A percentile compares a stretch with the other conserved stretches of the same genome.
Conservation (phyloP, 2,329 filamentous ascomycete species). For the Fusarium sp. region DNA sequence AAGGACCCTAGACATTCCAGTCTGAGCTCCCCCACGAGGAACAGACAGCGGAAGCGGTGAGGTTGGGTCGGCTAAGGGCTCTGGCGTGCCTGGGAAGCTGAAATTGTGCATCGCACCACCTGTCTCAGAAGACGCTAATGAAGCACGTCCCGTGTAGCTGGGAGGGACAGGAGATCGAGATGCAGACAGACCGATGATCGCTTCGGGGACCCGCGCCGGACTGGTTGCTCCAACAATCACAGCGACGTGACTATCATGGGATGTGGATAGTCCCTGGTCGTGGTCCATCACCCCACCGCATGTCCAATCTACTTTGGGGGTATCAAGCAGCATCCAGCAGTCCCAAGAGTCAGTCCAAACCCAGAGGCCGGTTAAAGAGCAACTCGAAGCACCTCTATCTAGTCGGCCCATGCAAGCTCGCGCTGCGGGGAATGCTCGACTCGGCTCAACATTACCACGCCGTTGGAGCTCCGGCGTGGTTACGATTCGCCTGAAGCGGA, state of each 20-base stretch:
- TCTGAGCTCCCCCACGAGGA: background rate
- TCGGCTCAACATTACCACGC: slow-evolving; percentile 28
- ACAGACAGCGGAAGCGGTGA: slow-evolving; percentile 36
- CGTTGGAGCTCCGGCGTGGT: slow-evolving; percentile 27
- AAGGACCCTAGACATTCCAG: slow-evolving; percentile 1
- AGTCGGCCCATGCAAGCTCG: background rate
- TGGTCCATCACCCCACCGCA: slow-evolving; percentile 2
- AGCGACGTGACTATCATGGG: slow-evolving; percentile 11
- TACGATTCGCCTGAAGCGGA: slow-evolving; percentile 28
- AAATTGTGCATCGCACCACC: slow-evolving; percentile 35
- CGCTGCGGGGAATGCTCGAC: slow-evolving; percentile 24
- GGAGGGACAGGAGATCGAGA: slow-evolving; percentile 36
- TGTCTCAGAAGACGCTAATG: slow-evolving; percentile 26
- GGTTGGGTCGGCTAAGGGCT: slow-evolving; percentile 18
- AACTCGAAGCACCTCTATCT: background rate
- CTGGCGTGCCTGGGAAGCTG: slow-evolving; percentile 35
- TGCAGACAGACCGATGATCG: slow-evolving; percentile 35
- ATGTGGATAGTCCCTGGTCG: background rate
- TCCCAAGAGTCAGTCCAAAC: background rate
- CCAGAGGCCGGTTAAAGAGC: background rate
- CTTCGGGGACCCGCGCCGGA: slow-evolving; percentile 17
- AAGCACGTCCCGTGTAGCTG: slow-evolving; percentile 41
- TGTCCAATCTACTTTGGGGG: background rate
- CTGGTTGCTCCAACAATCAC: slow-evolving; percentile 4
- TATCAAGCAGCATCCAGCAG: background rate